phyloP scores from a whole-genome alignment of 164 flowering plant genomes.

The Chimonanthus praecox region DNA sequence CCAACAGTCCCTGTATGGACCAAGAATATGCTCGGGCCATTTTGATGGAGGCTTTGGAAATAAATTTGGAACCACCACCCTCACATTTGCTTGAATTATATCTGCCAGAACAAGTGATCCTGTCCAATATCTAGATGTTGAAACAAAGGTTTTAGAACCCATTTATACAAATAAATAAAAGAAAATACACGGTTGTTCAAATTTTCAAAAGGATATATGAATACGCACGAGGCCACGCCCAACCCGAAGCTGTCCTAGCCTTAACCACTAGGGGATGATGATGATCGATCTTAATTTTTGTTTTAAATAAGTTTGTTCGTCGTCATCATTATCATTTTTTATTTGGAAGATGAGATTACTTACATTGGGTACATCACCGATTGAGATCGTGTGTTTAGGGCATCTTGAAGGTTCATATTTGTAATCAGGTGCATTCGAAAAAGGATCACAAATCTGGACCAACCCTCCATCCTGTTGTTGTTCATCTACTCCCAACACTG shows the following conservation, averaged over 20 bases:
- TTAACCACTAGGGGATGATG: no score
- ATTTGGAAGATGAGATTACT: constrained; percentile 5
- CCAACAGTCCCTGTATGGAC: constrained; percentile 31
- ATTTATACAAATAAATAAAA: neutral
- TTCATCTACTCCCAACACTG: constrained; percentile 9
- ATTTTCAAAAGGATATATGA: neutral
- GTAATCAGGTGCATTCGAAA: constrained; percentile 41
- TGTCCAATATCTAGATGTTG: constrained; percentile 28
- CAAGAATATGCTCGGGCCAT: constrained; percentile 36
- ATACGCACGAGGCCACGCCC: no score
- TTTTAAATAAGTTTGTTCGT: no score
- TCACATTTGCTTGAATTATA: constrained; percentile 19
- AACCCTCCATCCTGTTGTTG: neutral
- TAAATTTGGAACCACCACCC: constrained; percentile 19
- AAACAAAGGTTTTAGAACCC: neutral
- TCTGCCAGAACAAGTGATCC: constrained; percentile 32
- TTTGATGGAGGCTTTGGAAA: constrained; percentile 22
- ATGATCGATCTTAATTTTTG: no score
- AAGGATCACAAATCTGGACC: constrained; percentile 42
- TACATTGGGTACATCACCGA: constrained; percentile 40
- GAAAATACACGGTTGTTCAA: neutral
- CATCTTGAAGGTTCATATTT: constrained; percentile 33
- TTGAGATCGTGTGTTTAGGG: constrained; percentile 25
- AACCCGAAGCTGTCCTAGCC: neutral
- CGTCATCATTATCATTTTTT: no score